Base-by-base conservation (phyloP, 306 rosid species). In the Arachis stenosperma region DNA sequence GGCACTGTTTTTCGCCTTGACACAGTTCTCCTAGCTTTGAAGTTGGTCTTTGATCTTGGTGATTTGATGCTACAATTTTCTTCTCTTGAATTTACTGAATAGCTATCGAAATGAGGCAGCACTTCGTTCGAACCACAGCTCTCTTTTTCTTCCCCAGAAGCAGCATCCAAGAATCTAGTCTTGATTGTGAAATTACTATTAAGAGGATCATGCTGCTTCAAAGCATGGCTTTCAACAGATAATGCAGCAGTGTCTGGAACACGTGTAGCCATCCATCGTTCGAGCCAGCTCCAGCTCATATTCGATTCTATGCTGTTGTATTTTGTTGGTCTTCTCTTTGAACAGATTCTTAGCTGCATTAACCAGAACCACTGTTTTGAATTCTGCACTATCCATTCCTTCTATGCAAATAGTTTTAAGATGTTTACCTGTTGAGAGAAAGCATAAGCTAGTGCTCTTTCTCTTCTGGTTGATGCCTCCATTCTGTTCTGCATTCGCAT, bases 261-360 rank as follows among this genome's bases (percentile, higher is more conserved):
- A 17, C 98, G 89, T 8, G 98, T 93, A 36, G 98, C 97, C 98
- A 93, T 93, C 98, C 98, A 93, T 60, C 98, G 75, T 52, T 93
- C 98, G 14, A 93, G 90, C 98, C 98, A 93, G 79, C 92, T 93
- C 98, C 98, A 93, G 55, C 97, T 86, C 91, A 89, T 85, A 72
- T 85, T 86, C 52, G 90, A 75, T 54, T 89, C 97, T 66, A 46
- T 71, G 74, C 61, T 84, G 30, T 70, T 75, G 17, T 75, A 81
- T 78, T 81, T 86, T 39, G 71, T 22, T 46, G 78, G 67, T 66
- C 81, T 86, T 82, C 87, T 89, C 85, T 85, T 90, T 8, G 97
- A 86, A 70, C 98, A 90, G 65, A 93, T 86, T 71, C 97, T 47
- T 42, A 90, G 84, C 98, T 93, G 71, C 63, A 77, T 36, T 3